These are phyloP conservation scores for Metschnikowia chrysomelidarum DNA, from an alignment of 805 yeast genomes.

Conservation along the genomic window DNA sequence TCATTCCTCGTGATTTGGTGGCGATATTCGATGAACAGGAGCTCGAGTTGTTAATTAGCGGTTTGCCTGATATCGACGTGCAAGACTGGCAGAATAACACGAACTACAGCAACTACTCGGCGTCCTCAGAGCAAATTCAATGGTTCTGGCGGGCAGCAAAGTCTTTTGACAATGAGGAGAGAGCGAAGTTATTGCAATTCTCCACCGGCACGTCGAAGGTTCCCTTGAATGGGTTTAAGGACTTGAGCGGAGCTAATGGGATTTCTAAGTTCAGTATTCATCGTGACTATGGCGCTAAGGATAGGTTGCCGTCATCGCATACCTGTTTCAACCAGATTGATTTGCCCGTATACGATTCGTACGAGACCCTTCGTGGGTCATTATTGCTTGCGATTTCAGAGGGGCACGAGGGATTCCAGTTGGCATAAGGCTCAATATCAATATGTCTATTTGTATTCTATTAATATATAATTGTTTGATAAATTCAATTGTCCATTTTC, in stretches of 20 bases:
- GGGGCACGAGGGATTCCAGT: conserved; percentile 95
- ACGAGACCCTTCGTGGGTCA: conserved; percentile 80
- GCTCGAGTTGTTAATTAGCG: conserved; percentile 86
- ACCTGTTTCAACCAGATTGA: conserved; percentile 96
- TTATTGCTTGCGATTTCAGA: conserved; percentile 84
- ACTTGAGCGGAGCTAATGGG: conserved; percentile 84
- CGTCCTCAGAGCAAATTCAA: conserved; percentile 81
- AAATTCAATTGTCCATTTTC: conserved; percentile 1
- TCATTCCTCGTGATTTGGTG: conserved; percentile 79
- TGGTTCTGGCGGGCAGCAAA: conserved; percentile 99
- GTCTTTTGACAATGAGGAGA: conserved; percentile 89
- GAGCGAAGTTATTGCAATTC: conserved; percentile 91
- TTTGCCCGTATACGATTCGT: conserved; percentile 87
- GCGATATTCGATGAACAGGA: conserved; percentile 94
- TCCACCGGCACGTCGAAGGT: conserved; percentile 97
- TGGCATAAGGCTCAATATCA: conserved; percentile 44
- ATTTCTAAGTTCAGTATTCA: conserved; percentile 84
- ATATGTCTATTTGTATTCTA: neutral
- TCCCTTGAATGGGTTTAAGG: conserved; percentile 91
- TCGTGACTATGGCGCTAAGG: conserved; percentile 80
- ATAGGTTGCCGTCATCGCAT: conserved; percentile 91
- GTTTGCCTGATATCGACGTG: conserved; percentile 93
- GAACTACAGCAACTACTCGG: conserved; percentile 73
- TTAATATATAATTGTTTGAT: neutral
- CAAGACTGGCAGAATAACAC: conserved; percentile 94